Base-by-base conservation (phyloP, 805 yeast genomes). In the Danielozyma ontarioensis region DNA sequence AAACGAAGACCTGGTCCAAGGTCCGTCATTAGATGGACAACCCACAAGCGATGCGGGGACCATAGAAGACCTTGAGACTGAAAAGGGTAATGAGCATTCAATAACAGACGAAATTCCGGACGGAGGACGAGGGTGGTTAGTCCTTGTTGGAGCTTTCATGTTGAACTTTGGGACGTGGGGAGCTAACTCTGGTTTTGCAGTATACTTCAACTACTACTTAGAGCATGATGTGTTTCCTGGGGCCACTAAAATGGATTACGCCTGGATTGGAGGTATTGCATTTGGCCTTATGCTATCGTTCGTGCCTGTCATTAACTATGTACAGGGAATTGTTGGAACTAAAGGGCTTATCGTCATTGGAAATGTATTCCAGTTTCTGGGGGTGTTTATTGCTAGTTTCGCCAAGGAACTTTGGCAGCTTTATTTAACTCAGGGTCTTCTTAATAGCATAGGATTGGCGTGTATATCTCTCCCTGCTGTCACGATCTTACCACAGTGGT, bases 121-220 rank as follows among this genome's bases (percentile, higher is more conserved):
- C 51, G 80, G 78, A 28, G 87, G 87, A 2, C 70, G 74, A 36
- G 86, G 83, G 2, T 78, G 86, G 83, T 76, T 80, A 0, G 64
- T 79, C 14, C 70, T 74, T 11, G 39, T 72, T 12, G 74, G 78
- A 11, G 68, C 74, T 3, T 58, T 67, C 18, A 32, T 76, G 3
- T 57, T 76, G 26, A 75, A 76, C 51, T 71, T 77, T 41, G 64
- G 72, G 25, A 73, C 85, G 0, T 83, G 90, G 89, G 93, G 93
- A 12, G 72, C 82, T 42, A 81, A 81, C 42, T 61, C 76, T 5
- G 82, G 80, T 3, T 83, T 69, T 49, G 81, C 86, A 18, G 70
- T 83, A 4, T 80, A 77, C 42, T 58, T 82, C 17, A 68, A 82
- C 1, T 68, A 65, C 41, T 83, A 79, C 47, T 41, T 81, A 16